phyloP scores from a whole-genome alignment of 352 stramenopile genomes.

The Pythium pectinolyticum region DNA sequence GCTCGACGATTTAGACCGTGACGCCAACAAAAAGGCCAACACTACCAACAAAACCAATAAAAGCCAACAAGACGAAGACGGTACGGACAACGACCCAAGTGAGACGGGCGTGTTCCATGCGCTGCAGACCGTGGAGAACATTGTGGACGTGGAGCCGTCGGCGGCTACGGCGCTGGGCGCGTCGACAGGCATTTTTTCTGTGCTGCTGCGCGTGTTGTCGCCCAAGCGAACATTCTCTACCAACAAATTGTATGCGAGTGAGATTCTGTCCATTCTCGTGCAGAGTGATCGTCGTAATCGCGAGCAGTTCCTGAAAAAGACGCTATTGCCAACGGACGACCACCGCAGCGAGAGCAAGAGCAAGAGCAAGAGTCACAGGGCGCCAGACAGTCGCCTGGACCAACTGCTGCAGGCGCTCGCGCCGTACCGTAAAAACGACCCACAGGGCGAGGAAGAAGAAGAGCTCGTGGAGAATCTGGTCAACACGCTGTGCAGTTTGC shows the following conservation, averaged over 20 bases:
- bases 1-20: conserved; percentile 35
- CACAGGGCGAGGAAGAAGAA: conserved; percentile 58
- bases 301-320: conserved; percentile 22
- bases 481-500: conserved; percentile 65
- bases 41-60: neutral
- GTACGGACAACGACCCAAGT: conserved; percentile 42
- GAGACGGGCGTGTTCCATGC: conserved; percentile 51
- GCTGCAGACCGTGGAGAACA: conserved; percentile 57
- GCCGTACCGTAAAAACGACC: conserved; percentile 72
- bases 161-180: conserved; percentile 22
- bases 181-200: conserved; percentile 19
- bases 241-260: conserved; percentile 63
- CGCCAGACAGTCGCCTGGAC: conserved; percentile 71
- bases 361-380: neutral
- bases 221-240: conserved; percentile 30
- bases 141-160: conserved; percentile 41
- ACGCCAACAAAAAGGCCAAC: conserved; percentile 26
- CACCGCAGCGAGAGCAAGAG: too few species aligned
- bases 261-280: conserved; percentile 68
- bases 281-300: conserved; percentile 43
- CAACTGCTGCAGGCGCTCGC: conserved; percentile 77
- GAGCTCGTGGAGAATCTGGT: conserved; percentile 91
- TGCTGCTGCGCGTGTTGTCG: conserved; percentile 24
- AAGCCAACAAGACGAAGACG: conserved; percentile 18
- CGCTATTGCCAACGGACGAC: too few species aligned